These are phyloP conservation scores for Acephala macrosclerotiorum DNA, from an alignment of 2,329 filamentous ascomycete genomes.

Conservation along the genomic window DNA sequence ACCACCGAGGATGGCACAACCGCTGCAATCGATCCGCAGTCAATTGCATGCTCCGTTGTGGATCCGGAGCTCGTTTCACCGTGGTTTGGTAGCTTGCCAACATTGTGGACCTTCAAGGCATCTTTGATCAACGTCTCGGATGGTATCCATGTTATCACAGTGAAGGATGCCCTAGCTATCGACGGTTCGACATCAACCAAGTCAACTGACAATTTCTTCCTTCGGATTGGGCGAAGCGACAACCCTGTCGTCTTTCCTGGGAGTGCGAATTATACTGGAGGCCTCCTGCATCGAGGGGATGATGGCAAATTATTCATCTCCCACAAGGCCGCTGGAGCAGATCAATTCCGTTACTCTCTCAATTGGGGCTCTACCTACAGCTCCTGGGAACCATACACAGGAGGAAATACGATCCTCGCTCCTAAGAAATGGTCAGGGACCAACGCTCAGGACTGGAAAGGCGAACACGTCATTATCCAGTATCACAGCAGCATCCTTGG, in stretches of 20 bases:
- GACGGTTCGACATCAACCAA: background rate
- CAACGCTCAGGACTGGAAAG: conserved; percentile 1
- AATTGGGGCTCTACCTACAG: conserved; percentile 1
- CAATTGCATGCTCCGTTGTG: background rate
- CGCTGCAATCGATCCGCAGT: background rate
- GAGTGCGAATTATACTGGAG: background rate
- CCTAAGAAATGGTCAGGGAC: background rate
- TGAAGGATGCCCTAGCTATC: background rate
- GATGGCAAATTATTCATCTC: conserved; percentile 1
- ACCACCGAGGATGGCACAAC: background rate
- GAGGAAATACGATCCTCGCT: background rate
- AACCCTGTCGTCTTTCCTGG: conserved; percentile 1
- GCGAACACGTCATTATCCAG: conserved; percentile 3
- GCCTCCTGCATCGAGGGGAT: background rate
- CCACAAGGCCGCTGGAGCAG: conserved; percentile 5
- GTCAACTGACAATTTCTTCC: background rate
- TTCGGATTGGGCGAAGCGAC: background rate
- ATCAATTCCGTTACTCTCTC: conserved; percentile 3
- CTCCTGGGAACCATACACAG: background rate
- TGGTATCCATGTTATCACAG: conserved; percentile 1
- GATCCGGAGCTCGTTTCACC: conserved; percentile 1
- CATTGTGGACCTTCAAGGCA: background rate
- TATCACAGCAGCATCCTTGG: conserved; percentile 2
- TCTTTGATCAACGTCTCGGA: conserved; percentile 7
- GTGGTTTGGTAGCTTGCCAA: conserved; percentile 2